Percentiles rank a stretch among this genome's conserved stretches.
Evolutionary conservation across 768 basidiomycete species (phyloP).

Genomic region (Strobilomyces echinocephalus): DNA sequence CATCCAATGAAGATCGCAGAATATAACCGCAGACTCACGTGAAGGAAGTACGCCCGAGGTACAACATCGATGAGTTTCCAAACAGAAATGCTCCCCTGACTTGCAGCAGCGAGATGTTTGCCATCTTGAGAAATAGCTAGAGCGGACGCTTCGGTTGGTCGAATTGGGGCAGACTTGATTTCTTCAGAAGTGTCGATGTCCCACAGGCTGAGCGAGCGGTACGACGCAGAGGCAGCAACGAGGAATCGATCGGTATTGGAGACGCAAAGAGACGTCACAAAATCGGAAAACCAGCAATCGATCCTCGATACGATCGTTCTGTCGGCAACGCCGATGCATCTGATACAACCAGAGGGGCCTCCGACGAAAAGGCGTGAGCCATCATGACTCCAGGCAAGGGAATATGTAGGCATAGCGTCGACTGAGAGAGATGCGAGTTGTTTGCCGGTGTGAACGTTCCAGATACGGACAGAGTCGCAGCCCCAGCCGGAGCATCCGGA

Average conservation of each 20-base stretch:
- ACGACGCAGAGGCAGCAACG: conserved; percentile 3
- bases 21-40: neutral
- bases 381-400: conserved; percentile 5
- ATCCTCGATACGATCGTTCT: neutral
- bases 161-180: neutral
- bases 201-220: conserved; percentile 7
- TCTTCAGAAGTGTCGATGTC: neutral
- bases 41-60: neutral
- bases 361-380: conserved; percentile 9
- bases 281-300: neutral
- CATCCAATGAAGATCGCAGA: neutral
- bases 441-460: conserved; percentile 5
- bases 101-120: neutral
- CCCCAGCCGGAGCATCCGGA: conserved; percentile 3
- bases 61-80: neutral
- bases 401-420: neutral
- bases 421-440: conserved; percentile 4
- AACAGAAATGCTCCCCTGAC: neutral
- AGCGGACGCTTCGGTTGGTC: neutral
- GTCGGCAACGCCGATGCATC: neutral
- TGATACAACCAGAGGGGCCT: conserved; percentile 2
- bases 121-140: conserved; percentile 5
- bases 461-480: conserved; percentile 1
- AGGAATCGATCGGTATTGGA: conserved; percentile 4
- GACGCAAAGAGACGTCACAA: conserved; percentile 3